Conservation (phyloP, 495 filamentous ascomycete species). For the Aspergillus diversus region DNA sequence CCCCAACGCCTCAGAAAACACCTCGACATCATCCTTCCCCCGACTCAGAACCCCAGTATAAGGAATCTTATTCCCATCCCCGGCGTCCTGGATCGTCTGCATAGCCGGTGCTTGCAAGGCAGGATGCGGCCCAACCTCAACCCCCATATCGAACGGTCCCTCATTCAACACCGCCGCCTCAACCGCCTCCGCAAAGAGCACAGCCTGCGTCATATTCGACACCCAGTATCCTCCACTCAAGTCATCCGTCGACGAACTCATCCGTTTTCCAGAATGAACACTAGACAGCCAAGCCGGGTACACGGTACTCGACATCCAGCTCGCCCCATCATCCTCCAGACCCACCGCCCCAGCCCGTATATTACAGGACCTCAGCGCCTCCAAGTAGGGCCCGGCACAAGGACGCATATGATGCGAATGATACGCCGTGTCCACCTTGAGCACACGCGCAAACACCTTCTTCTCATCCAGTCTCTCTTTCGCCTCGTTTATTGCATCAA, state of each 20-base stretch:
- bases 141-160: constrained; percentile 31
- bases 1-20: constrained; percentile 48
- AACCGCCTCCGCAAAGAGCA: constrained; percentile 42
- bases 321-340: not conserved
- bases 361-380: constrained; percentile 24
- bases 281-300: too few relatives aligned
- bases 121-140: constrained; percentile 59
- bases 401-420: constrained; percentile 62
- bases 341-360: not conserved
- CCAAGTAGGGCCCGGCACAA: constrained; percentile 45
- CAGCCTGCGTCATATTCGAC: constrained; percentile 20
- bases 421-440: constrained; percentile 56
- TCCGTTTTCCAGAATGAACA: too few relatives aligned
- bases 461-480: constrained; percentile 47
- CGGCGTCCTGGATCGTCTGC: constrained; percentile 29
- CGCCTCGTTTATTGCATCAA: constrained; percentile 48
- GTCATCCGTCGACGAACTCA: too few relatives aligned
- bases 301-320: too few relatives aligned
- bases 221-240: constrained; percentile 9
- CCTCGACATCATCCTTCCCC: constrained; percentile 33
- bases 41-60: constrained; percentile 37
- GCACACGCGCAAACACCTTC: constrained; percentile 39
- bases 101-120: constrained; percentile 42
- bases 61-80: constrained; percentile 21
- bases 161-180: constrained; percentile 28